These are phyloP conservation scores for Lepidium africanum DNA, from an alignment of 345 rosid species.

Conservation along the genomic window DNA sequence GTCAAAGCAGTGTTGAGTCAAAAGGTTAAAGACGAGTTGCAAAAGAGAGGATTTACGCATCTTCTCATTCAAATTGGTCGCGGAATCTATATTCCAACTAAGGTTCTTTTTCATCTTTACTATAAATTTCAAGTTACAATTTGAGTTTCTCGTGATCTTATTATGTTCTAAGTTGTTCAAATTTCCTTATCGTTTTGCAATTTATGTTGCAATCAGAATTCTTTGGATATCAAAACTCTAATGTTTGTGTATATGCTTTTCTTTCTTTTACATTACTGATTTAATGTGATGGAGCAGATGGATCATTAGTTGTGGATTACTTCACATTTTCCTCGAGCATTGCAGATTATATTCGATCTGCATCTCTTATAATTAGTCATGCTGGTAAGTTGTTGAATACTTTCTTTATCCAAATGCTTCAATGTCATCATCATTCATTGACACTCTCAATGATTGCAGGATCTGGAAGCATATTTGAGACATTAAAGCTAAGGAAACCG, in stretches of 20 bases:
- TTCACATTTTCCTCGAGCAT: slow-evolving; percentile 89
- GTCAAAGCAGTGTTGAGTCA: slow-evolving; percentile 49
- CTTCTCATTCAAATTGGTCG: slow-evolving; percentile 88
- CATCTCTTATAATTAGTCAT: slow-evolving; percentile 90
- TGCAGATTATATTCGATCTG: slow-evolving; percentile 65
- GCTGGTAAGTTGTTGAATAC: slow-evolving; percentile 46
- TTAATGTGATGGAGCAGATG: slow-evolving; percentile 57
- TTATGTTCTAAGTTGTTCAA: no score
- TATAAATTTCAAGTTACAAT: no score
- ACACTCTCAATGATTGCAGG: slow-evolving; percentile 34
- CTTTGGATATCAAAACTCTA: not conserved
- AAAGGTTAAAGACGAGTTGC: slow-evolving; percentile 50
- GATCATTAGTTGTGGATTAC: slow-evolving; percentile 65
- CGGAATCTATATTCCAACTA: slow-evolving; percentile 53
- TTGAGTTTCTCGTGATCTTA: no score
- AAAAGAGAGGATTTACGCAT: slow-evolving; percentile 59
- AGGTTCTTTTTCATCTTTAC: slow-evolving; percentile 29
- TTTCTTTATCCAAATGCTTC: not conserved
- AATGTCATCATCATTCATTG: not conserved
- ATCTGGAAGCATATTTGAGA: slow-evolving; percentile 96
- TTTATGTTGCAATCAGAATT: not conserved
- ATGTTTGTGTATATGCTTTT: not conserved
- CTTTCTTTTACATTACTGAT: not conserved
- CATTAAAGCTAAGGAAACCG: slow-evolving; percentile 61
- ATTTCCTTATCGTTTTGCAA: not conserved